Evolutionary conservation across 108 stramenopile species (phyloP), one percentile per base, ranked within the genome.

Genomic region (Nitzschia sp.): DNA sequence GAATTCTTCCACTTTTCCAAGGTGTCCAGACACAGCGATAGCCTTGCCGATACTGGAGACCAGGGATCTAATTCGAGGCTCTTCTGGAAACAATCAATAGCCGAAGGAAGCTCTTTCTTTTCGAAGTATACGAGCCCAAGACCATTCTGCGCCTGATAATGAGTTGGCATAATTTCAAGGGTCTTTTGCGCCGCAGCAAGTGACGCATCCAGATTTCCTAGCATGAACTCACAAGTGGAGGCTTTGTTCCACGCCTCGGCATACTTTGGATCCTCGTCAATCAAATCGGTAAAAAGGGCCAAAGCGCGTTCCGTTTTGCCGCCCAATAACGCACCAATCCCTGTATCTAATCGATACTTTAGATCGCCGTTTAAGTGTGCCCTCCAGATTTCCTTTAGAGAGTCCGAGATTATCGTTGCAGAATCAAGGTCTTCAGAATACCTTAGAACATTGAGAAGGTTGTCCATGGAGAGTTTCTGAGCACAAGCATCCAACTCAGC

Each of bases 171-270:
- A 6, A 82, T 56, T 49, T 82, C 76, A 36, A 93, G 57, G 11
- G 86, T 83, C 54, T 75, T 72, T 19, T 82, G 47, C 21, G 87
- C 77, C 11, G 87, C 77, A 9, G 66, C 77, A 24, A 87, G 46
- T 23, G 89, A 77, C 23, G 77, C 71, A 11, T 80, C 75, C 58
- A 73, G 70, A 38, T 87, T 74, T 3, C 89, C 89, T 15, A 85
- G 46, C 88, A 93, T 81, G 70, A 70, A 83, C 25, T 82, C 69
- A 69, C 79, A 85, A 11, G 82, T 88, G 9, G 78, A 59, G 56
- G 77, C 81, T 51, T 88, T 87, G 64, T 90, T 89, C 79, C 76
- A 85, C 6, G 89, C 92, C 54, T 93, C 89, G 6, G 70, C 82
- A 78, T 87, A 90, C 1, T 27, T 21, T 46, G 86, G 80, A 69